A percentile compares a stretch with the other conserved stretches of the same genome.
phyloP scores from a whole-genome alignment of 495 filamentous ascomycete genomes.

The Rhizodiscina lignyota region DNA sequence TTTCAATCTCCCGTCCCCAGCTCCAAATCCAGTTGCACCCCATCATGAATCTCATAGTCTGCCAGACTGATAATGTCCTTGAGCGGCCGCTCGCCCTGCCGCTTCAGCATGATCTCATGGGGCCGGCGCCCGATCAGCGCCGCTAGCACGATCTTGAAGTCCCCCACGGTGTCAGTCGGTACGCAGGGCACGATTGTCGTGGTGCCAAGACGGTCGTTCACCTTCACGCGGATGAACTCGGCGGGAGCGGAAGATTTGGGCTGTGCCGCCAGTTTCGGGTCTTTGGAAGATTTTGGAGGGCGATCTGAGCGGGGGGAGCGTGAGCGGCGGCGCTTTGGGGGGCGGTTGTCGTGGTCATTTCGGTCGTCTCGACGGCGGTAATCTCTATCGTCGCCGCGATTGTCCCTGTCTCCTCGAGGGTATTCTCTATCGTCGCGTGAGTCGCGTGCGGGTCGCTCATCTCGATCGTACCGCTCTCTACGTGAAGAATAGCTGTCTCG shows the following conservation, averaged over 20 bases:
- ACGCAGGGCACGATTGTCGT: conserved; percentile 82
- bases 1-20: conserved; percentile 13
- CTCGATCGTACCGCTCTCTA: neutral
- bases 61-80: conserved; percentile 73
- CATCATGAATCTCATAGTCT: conserved; percentile 81
- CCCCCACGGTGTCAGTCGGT: conserved; percentile 58
- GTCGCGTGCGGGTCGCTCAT: neutral
- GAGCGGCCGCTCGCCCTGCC: conserved; percentile 81
- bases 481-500: conserved; percentile 2
- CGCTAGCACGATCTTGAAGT: conserved; percentile 84
- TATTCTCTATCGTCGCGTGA: neutral
- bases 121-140: conserved; percentile 72
- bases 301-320: neutral
- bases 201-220: conserved; percentile 83
- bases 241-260: too few species aligned
- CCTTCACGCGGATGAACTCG: conserved; percentile 68
- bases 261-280: conserved; percentile 27
- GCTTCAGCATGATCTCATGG: conserved; percentile 79
- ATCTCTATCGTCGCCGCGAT: conserved; percentile 23
- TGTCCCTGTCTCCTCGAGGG: conserved; percentile 4
- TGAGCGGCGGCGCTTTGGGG: neutral
- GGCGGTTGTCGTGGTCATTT: too few species aligned
- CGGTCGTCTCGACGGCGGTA: neutral
- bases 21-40: conserved; percentile 72
- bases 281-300: neutral